Conservation (phyloP, 768 basidiomycete genomes). For the Russula earlei region DNA sequence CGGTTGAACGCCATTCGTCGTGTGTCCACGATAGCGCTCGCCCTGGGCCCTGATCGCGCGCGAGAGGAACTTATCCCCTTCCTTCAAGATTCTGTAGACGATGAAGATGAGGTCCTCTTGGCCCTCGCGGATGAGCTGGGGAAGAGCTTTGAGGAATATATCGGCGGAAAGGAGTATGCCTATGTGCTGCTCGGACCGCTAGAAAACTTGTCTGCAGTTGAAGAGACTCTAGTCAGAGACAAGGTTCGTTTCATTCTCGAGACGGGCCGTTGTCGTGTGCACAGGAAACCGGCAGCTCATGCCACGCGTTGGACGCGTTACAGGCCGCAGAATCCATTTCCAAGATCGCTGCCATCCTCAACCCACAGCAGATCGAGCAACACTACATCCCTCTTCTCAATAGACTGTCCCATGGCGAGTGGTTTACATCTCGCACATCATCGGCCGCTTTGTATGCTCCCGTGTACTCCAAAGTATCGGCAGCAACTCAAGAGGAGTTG, state of each 20-base stretch:
- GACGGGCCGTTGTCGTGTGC: not conserved
- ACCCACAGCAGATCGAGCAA: slow-evolving; percentile 73
- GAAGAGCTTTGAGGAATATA: slow-evolving; percentile 84
- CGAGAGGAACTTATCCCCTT: slow-evolving; percentile 94
- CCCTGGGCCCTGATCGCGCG: slow-evolving; percentile 89
- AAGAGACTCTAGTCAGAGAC: slow-evolving; percentile 95
- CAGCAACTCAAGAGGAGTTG: slow-evolving; percentile 73
- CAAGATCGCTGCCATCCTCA: slow-evolving; percentile 73
- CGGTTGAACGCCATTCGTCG: slow-evolving; percentile 95
- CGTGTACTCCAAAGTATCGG: slow-evolving; percentile 73
- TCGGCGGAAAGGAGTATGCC: slow-evolving; percentile 82
- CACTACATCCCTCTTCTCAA: slow-evolving; percentile 86
- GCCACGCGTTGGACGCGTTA: slow-evolving; percentile 5
- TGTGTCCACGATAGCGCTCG: slow-evolving; percentile 95
- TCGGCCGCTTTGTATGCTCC: slow-evolving; percentile 89
- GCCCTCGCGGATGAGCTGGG: slow-evolving; percentile 95
- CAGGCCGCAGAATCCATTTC: slow-evolving; percentile 96
- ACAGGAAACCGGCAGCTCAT: not conserved
- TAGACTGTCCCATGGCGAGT: slow-evolving; percentile 86
- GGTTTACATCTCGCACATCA: slow-evolving; percentile 97
- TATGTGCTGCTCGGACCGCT: slow-evolving; percentile 85
- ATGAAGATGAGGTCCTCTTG: slow-evolving; percentile 96
- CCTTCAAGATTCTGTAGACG: slow-evolving; percentile 97
- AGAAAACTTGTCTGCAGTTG: slow-evolving; percentile 92
- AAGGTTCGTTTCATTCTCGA: slow-evolving; percentile 52